Base-by-base conservation (phyloP, 2,329 filamentous ascomycete species). In the Chaetomium sp. region DNA sequence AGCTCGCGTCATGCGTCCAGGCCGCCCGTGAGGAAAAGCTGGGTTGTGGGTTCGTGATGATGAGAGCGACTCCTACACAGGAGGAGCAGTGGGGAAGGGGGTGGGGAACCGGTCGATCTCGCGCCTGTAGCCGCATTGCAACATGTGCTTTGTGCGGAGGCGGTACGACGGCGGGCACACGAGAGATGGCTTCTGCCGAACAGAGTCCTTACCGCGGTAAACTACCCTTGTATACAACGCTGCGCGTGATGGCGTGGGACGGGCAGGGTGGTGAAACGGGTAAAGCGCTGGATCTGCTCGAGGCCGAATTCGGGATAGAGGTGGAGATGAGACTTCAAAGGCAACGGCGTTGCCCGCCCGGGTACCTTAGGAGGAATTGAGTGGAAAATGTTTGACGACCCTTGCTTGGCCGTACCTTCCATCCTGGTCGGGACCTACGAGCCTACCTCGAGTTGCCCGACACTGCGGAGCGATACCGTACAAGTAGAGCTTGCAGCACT, bases 41-140 rank as follows among this genome's bases (percentile, higher is more conserved):
- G 12, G 27, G 16, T 42, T 42, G 38, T 16, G 19, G 45, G 31
- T 33, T 58, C 27, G 61, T 54, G 47, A 53, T 64, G 61, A n/a
- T 25, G 19, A 63, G 60, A n/a, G 3, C 33, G 33, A 47, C 21
- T 33, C 16, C 12, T n/a, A n/a, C n/a, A n/a, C n/a, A n/a, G n/a
- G n/a, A 12, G 23, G 47, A 13, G n/a, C 21, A 49, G 47, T 38
- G 59, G 33, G 19, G 65, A 58, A 65, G 47, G 54, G 25, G 47
- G 57, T 35, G 57, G 57, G 27, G 50, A 67, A 65, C 55, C 64
- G 65, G 66, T 42, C 38, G 38, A 71, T 72, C 68, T 70, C 62
- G 67, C 66, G 67, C 67, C 61, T 71, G 68, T 60, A 71, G 69
- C 70, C 69, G 64, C 69, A 68, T 67, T 61, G 63, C 67, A 67